Evolutionary conservation across 345 rosid genomes (phyloP), one percentile per base, ranked within the genome.

Genomic region (Cardamine resedifolia): DNA sequence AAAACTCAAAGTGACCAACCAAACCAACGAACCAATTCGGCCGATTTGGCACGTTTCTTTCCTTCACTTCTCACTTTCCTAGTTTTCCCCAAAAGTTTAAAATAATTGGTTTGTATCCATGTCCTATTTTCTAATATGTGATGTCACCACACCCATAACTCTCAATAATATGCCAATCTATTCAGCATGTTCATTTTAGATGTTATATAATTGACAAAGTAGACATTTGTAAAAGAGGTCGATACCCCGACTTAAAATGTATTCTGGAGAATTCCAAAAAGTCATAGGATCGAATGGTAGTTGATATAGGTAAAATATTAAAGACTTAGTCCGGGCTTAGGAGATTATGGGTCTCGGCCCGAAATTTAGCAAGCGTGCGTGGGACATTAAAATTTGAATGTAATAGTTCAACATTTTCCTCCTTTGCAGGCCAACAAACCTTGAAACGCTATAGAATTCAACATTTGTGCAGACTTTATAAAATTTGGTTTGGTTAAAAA

Each of bases 361-460:
- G n/a, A n/a, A n/a, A n/a, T n/a, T n/a, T n/a, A n/a, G n/a, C n/a
- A n/a, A n/a, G n/a, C n/a, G n/a, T n/a, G n/a, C 34, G 43, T 58
- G 33, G 52, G 15, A 58, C 27, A 11, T 1, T 24, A 34, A 34
- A 20, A 16, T 34, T 34, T 43, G 9, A 27, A 47, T 56, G 52
- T 47, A 48, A 36, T 27, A 73, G 34, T 36, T 64, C 58, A 45
- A 38, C 20, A n/a, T 4, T 31, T 58, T 58, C 58, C 36, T 74
- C 66, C 5, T 28, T 44, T 39, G 48, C 68, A 50, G 73, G 69
- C 68, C 69, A 75, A 60, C 74, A 60, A 75, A 75, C 74, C 57
- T 75, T 75, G 68, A 67, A 75, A 59, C 39, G 41, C 48, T 18
- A 51, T 33, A 60, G 10, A 41, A 30, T 11, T 50, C 18, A 31